Conservation (phyloP, 164 flowering plant species). For the Annona cherimola region DNA sequence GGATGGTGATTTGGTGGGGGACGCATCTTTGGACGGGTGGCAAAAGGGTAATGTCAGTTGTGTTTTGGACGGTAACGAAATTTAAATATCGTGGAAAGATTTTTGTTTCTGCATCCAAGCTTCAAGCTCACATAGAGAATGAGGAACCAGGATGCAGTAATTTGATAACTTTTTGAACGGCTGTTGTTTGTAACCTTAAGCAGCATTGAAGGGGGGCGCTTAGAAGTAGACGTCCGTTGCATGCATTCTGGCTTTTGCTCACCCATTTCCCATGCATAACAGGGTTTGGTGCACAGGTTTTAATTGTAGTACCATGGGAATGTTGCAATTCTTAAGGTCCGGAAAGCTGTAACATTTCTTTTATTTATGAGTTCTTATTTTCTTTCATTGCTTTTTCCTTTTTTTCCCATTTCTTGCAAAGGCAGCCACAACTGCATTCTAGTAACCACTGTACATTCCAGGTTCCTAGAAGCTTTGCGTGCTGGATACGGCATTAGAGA, state of each 20-base stretch:
- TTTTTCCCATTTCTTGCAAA: not conserved
- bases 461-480: not conserved
- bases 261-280: not conserved
- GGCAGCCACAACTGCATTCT: not conserved
- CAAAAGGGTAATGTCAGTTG: not conserved
- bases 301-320: not conserved
- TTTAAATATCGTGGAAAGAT: not conserved
- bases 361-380: not conserved
- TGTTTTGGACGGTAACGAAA: not conserved
- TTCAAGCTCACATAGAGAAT: not conserved
- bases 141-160: not conserved
- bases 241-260: not conserved
- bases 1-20: not conserved
- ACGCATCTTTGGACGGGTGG: not conserved
- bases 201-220: not conserved
- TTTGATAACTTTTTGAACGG: not conserved
- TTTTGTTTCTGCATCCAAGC: not conserved
- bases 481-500: not conserved
- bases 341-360: not conserved
- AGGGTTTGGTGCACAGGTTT: not conserved
- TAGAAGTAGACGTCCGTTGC: not conserved
- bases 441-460: not conserved
- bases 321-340: constrained; percentile 1
- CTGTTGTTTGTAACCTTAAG: not conserved
- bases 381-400: not conserved